These are phyloP conservation scores for Lojkania enalia DNA, from an alignment of 2,329 filamentous ascomycete species.

Conservation along the genomic window DNA sequence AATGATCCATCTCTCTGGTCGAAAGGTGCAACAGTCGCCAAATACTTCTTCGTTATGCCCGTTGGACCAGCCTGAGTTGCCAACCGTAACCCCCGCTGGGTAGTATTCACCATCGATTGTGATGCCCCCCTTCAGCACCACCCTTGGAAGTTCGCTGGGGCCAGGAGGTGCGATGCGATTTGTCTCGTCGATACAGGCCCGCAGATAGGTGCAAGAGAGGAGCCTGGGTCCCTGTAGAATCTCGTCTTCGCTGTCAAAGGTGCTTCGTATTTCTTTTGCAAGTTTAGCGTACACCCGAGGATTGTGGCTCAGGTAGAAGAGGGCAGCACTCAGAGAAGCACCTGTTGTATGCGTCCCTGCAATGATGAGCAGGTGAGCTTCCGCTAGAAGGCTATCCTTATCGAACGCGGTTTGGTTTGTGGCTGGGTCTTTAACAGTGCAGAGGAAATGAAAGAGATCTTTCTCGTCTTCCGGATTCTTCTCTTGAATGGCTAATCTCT, in stretches of 20 bases:
- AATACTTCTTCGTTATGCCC: conserved; percentile 20
- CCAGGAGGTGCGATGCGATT: conserved; percentile 20
- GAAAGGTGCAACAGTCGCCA: conserved; percentile 15
- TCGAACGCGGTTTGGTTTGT: conserved; percentile 28
- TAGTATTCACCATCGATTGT: conserved; percentile 17
- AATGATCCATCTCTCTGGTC: conserved; percentile 22
- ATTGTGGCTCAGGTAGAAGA: conserved; percentile 18
- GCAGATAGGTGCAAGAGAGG: conserved; percentile 13
- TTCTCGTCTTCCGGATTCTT: conserved; percentile 11
- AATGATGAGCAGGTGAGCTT: conserved; percentile 16
- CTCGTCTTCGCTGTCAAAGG: conserved; percentile 8
- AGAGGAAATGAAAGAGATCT: conserved; percentile 49
- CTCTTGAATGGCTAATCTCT: not conserved
- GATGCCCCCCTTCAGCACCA: conserved; percentile 21
- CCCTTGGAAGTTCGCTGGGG: conserved; percentile 18
- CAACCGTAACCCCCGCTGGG: conserved; percentile 19
- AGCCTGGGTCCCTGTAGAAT: conserved; percentile 12
- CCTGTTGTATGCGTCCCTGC: conserved; percentile 18
- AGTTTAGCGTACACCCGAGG: conserved; percentile 8
- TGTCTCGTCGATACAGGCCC: conserved; percentile 21
- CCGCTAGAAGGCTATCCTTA: not conserved
- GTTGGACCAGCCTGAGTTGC: conserved; percentile 18
- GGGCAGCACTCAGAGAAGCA: conserved; percentile 5
- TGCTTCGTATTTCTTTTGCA: conserved; percentile 12
- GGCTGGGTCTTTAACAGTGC: conserved; percentile 46